Base-by-base conservation (phyloP, 23 red algal genomes). In the Cyanidiococcus yangmingshanensis region DNA sequence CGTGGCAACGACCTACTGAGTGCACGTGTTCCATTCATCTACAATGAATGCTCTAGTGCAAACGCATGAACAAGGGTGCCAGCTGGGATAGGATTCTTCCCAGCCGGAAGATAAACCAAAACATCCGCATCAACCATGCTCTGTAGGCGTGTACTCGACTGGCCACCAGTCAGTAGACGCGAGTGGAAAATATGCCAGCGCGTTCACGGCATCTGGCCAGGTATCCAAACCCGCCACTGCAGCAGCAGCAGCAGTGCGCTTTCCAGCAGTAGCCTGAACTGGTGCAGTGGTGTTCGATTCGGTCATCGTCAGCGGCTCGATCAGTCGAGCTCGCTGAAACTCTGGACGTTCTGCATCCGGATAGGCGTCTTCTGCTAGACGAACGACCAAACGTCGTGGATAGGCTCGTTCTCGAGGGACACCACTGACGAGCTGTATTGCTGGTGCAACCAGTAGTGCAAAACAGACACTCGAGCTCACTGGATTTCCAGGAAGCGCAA, bases 291-390 rank as follows among this genome's bases (percentile, higher is more conserved):
- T n/a, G n/a, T n/a, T n/a, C n/a, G n/a, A n/a, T n/a, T n/a, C n/a
- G n/a, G n/a, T n/a, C n/a, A n/a, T n/a, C n/a, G n/a, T n/a, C n/a
- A n/a, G 7, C 45, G 45, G 45, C 21, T 7, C 45, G 21, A 54
- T 2, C 63, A 71, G 32, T 7, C 32, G 63, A 12, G 63, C 63
- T 35, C 63, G 63, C 27, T 71, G 63, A 71, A 71, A 71, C 63
- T 71, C 63, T 2, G 63, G 63, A 12, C 63, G 63, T 29, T 71
- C 63, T 12, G 63, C 63, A 71, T 71, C 63, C 3, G n/a, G 32
- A 27, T 17, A 2, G 16, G 32, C 63, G 21, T 7, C n/a, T 7
- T 71, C 16, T 29, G 63, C 63, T 35, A 71, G 32, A 25, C n/a
- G 32, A 35, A 2, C 63, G n/a, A 71, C 27, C 12, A 71, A 7